Evolutionary conservation across 2,329 filamentous ascomycete species (phyloP).

Genomic region (Scytalidium lignicola): DNA sequence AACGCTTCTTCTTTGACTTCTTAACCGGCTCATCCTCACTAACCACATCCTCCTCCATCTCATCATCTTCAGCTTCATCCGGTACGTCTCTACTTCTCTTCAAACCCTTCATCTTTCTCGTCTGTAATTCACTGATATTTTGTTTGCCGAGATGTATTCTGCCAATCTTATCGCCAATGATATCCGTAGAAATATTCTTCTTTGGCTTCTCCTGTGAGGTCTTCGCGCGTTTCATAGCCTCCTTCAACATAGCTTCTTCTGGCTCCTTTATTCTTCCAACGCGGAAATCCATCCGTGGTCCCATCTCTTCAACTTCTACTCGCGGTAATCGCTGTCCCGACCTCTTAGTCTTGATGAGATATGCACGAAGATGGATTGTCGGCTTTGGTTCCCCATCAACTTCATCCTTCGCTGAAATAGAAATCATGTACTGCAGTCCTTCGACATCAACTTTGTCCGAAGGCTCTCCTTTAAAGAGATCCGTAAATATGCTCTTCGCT

Average conservation of each 20-base stretch:
- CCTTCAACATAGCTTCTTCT: slow-evolving; percentile 76
- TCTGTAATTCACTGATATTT: slow-evolving; percentile 82
- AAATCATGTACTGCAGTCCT: slow-evolving; percentile 86
- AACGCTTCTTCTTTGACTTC: slow-evolving; percentile 19
- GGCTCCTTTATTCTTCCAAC: slow-evolving; percentile 76
- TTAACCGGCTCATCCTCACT: slow-evolving; percentile 23
- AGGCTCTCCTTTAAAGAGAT: slow-evolving; percentile 82
- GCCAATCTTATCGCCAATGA: slow-evolving; percentile 94
- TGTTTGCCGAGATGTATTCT: slow-evolving; percentile 88
- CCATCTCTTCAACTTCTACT: slow-evolving; percentile 93
- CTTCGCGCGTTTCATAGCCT: slow-evolving; percentile 83
- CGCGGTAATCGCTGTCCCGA: slow-evolving; percentile 82
- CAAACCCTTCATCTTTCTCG: slow-evolving; percentile 98
- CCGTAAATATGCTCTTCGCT: slow-evolving; percentile 79
- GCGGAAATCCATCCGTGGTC: slow-evolving; percentile 86
- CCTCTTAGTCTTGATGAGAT: slow-evolving; percentile 80
- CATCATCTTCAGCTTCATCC: slow-evolving; percentile 46
- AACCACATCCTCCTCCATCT: slow-evolving; percentile 43
- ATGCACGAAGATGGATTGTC: slow-evolving; percentile 66
- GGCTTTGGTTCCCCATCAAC: slow-evolving; percentile 45
- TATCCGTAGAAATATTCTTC: slow-evolving; percentile 93
- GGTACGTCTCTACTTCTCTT: slow-evolving; percentile 71
- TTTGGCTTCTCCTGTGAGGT: slow-evolving; percentile 71
- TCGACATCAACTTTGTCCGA: slow-evolving; percentile 86
- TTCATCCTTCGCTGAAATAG: slow-evolving; percentile 68